phyloP scores from a whole-genome alignment of 2,329 filamentous ascomycete species.

The Tolypocladium paradoxum region DNA sequence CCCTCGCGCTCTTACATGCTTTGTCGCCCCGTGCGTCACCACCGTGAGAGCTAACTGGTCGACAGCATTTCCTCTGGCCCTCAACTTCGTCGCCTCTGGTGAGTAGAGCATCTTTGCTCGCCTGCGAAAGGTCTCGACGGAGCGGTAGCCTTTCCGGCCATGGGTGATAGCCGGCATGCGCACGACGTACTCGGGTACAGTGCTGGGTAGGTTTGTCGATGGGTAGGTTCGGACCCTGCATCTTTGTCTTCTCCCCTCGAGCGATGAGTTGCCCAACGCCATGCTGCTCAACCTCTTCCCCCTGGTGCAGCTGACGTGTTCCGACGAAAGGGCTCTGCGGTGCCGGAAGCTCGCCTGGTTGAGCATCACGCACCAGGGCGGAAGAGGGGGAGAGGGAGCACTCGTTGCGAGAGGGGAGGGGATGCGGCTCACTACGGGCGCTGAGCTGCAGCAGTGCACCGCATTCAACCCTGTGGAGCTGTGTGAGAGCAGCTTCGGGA shows the following conservation, averaged over 20 bases:
- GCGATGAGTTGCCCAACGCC: background rate
- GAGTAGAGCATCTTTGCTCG: conserved; percentile 44
- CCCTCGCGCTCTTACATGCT: background rate
- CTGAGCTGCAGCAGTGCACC: conserved; percentile 43
- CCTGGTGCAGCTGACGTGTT: background rate
- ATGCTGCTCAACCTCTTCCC: background rate
- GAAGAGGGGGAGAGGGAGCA: background rate
- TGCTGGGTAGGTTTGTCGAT: conserved; percentile 7
- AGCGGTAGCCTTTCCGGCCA: conserved; percentile 46
- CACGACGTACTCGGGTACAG: conserved; percentile 7
- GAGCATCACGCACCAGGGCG: background rate
- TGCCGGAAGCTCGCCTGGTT: no score
- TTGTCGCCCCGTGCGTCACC: background rate
- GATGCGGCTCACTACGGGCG: conserved; percentile 79
- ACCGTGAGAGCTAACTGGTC: conserved; percentile 3
- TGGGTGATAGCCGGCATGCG: background rate
- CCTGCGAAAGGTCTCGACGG: conserved; percentile 23
- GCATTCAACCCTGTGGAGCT: conserved; percentile 39
- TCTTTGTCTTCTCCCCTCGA: conserved; percentile 21
- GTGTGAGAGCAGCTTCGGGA: conserved; percentile 16
- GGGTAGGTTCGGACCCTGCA: conserved; percentile 34
- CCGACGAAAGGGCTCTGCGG: background rate
- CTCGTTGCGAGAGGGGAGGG: conserved; percentile 15
- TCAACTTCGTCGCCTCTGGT: conserved; percentile 90
- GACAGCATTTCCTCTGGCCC: conserved; percentile 64